A percentile compares a stretch with the other conserved stretches of the same genome.
Evolutionary conservation across 1,284 basidiomycete species (phyloP).

Genomic region (Ceraceosorus bombacis): DNA sequence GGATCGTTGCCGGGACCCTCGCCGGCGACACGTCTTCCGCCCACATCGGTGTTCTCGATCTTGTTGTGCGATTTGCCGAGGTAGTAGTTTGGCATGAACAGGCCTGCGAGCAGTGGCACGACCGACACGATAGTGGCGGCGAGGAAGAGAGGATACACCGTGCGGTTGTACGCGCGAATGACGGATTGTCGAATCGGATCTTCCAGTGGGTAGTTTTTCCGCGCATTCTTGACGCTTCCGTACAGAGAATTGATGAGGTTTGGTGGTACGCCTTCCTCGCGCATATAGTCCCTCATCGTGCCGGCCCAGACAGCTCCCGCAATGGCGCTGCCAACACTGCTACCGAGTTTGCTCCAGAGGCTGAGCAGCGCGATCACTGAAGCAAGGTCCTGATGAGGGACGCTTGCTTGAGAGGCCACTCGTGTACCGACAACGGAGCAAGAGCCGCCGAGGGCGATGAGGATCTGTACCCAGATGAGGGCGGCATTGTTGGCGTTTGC

Average conservation of each 20-base stretch:
- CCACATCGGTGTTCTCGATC: conserved; percentile 16
- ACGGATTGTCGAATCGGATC: conserved; percentile 3
- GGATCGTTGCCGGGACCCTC: neutral
- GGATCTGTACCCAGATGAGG: conserved; percentile 32
- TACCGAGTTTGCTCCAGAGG: conserved; percentile 50
- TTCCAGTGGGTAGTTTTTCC: neutral
- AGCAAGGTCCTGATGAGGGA: conserved; percentile 49
- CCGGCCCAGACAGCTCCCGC: conserved; percentile 47
- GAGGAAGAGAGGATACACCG: neutral
- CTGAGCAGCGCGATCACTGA: conserved; percentile 48
- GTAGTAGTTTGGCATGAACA: conserved; percentile 48
- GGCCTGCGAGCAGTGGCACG: conserved; percentile 48
- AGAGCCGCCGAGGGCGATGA: conserved; percentile 40
- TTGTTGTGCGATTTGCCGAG: conserved; percentile 53
- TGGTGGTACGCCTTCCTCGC: neutral
- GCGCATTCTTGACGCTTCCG: neutral
- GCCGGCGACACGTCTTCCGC: conserved; percentile 2
- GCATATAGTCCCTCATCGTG: conserved; percentile 24
- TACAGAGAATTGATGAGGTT: neutral
- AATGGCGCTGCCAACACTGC: conserved; percentile 47
- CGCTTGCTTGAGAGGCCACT: conserved; percentile 48
- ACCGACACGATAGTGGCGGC: conserved; percentile 17
- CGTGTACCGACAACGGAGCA: conserved; percentile 48
- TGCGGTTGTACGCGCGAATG: neutral
- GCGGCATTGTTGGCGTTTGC: conserved; percentile 12